Evolutionary conservation across 306 rosid species (phyloP), one percentile per base, ranked within the genome.

Genomic region (Echinosophora koreensis): DNA sequence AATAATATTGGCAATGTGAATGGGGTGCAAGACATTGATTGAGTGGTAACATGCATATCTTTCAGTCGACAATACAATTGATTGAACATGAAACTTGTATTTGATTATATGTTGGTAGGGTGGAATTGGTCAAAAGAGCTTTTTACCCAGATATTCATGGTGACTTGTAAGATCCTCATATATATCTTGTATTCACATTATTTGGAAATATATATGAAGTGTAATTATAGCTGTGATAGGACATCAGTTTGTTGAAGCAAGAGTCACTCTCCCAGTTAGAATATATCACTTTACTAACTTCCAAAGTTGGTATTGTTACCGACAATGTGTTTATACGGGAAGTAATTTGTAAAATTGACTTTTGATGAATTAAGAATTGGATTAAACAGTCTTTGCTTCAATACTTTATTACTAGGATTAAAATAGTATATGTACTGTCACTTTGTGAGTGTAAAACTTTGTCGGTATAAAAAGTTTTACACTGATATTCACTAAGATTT

Each of bases 221-320:
- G 79, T 66, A 57, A 14, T 73, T 73, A 65, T 44, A 14, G 34
- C 55, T 35, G 39, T 17, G 79, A 65, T 72, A 32, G 68, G 67
- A 71, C 68, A 59, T 51, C 27, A 18, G 47, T 38, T 79, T 16
- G 68, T 42, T 32, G 54, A 64, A 64, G 79, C 79, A 28, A 17
- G 41, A 10, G 79, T 80, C 84, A 73, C 55, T 80, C 64, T 79
- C 79, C 39, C n/a, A 34, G 41, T 64, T 63, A 42, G 6, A 34
- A 55, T 6, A 73, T 61, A 73, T 61, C 49, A 16, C 52, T 50
- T 13, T 46, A 66, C 50, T 58, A 74, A 66, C 71, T 74, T 74
- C 80, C 84, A 81, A 81, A 74, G 0, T 5, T 47, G 65, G 22
- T 5, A 74, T 76, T 74, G 63, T 80, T 66, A 17, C 5, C 62